Evolutionary conservation across 2,329 filamentous ascomycete genomes (phyloP), one percentile per base, ranked within the genome.

Genomic region (Pseudocercospora vitis): DNA sequence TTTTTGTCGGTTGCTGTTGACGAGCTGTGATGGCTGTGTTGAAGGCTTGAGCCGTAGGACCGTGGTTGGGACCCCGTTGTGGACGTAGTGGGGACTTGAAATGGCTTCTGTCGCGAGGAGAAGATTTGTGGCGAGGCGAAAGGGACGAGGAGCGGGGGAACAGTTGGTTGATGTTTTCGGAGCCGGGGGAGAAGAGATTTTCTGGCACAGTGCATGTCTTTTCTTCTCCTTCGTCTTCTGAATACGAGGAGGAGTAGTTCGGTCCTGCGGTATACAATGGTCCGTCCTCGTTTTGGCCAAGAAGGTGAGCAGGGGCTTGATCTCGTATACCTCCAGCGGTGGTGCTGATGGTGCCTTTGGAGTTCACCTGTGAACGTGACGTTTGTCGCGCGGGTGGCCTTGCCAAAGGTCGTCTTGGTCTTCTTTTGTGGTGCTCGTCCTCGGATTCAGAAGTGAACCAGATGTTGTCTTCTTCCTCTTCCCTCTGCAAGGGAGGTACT

Each of bases 361-460:
- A 52, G 12, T 46, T 45, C 6, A 57, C 44, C 19, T 53, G 35
- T 3, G 63, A 59, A 7, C 59, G 50, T 19, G 62, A 64, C 7
- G 59, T 58, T 29, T 64, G 61, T n/a, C 61, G 56, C 16, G 52
- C 60, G 9, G 57, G 53, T 14, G 61, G 56, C 29, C 62, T 55
- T 9, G 12, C 8, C 8, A 48, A 4, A 24, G 46, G 32, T 19
- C 19, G 11, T 46, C 44, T 44, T 12, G 37, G 11, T 33, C 37
- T 19, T 49, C 46, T 31, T 51, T 42, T 26, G 16, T 33, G 53
- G 5, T 32, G 14, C 9, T 61, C 53, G 23, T 55, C 45, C 1
- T 68, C 64, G 1, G 60, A 58, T 7, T 64, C 61, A 6, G 64
- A 65, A 0, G 68, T 70, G 18, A 69, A 57, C 68, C 68, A 70